These are phyloP conservation scores for Teratosphaeria gauchensis DNA, from an alignment of 2,329 filamentous ascomycete genomes.

Conservation along the genomic window DNA sequence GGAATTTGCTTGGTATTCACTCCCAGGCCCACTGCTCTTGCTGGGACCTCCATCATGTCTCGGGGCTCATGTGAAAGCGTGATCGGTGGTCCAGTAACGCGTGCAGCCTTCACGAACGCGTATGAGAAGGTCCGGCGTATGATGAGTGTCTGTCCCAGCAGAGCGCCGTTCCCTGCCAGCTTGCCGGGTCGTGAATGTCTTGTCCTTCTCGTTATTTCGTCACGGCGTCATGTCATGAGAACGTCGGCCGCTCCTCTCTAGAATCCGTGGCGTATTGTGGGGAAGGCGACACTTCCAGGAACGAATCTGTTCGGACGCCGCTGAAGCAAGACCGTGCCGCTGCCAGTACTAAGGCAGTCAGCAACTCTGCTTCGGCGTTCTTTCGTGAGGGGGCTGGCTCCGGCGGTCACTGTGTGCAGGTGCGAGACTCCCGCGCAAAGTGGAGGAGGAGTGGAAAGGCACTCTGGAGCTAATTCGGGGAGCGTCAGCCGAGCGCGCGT, in stretches of 20 bases:
- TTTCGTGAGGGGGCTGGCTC: too few relatives aligned
- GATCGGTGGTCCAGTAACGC: too few relatives aligned
- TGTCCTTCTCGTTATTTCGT: background rate
- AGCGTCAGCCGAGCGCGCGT: background rate
- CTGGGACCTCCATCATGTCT: background rate
- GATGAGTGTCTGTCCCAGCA: too few relatives aligned
- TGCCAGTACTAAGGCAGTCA: background rate
- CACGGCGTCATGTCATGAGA: background rate
- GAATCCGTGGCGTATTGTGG: background rate
- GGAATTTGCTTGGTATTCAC: background rate
- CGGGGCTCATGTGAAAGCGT: too few relatives aligned
- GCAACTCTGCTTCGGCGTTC: too few relatives aligned
- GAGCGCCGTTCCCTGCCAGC: too few relatives aligned
- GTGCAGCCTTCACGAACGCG: too few relatives aligned
- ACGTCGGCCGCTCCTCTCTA: background rate
- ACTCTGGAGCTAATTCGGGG: background rate
- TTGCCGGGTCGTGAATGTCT: background rate
- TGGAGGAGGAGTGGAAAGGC: background rate
- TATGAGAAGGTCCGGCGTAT: too few relatives aligned
- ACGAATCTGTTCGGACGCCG: too few relatives aligned
- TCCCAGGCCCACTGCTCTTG: background rate
- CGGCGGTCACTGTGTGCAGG: too few relatives aligned
- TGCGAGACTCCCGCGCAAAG: background rate
- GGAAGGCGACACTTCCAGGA: background rate
- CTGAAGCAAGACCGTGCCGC: too few relatives aligned